Evolutionary conservation across 2,329 filamentous ascomycete genomes (phyloP).

Genomic region (Scolecobasidium constrictum): DNA sequence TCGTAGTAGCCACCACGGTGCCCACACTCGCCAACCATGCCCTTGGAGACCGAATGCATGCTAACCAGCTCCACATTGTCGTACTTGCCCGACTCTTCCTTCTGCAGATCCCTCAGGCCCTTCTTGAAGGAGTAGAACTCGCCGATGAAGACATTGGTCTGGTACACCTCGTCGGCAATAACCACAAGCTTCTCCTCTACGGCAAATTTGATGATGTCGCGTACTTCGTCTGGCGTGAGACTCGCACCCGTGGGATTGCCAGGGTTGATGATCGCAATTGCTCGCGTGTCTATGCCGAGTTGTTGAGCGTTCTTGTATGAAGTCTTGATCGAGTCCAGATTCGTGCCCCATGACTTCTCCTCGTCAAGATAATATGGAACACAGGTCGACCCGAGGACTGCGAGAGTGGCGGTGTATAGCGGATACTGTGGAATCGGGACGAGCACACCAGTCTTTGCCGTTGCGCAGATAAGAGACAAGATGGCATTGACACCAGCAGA

Average conservation of each 20-base stretch:
- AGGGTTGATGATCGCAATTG: slow-evolving; percentile 95
- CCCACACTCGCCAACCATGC: slow-evolving; percentile 97
- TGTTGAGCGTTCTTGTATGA: slow-evolving; percentile 64
- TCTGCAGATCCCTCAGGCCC: slow-evolving; percentile 69
- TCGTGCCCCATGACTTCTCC: slow-evolving; percentile 74
- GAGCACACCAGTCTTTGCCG: slow-evolving; percentile 68
- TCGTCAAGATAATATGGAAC: slow-evolving; percentile 95
- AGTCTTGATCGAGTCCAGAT: slow-evolving; percentile 63
- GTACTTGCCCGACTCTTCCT: slow-evolving; percentile 57
- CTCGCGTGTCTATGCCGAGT: slow-evolving; percentile 76
- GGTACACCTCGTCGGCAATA: slow-evolving; percentile 96
- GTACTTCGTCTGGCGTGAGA: slow-evolving; percentile 67
- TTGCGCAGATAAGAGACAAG: slow-evolving; percentile 76
- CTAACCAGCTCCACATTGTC: slow-evolving; percentile 82
- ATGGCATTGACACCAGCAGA: slow-evolving; percentile 93
- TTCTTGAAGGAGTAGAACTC: slow-evolving; percentile 95
- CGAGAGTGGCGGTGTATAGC: slow-evolving; percentile 86
- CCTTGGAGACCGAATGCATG: slow-evolving; percentile 90
- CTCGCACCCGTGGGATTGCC: slow-evolving; percentile 94
- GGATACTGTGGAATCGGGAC: slow-evolving; percentile 97
- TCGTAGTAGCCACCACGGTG: slow-evolving; percentile 98
- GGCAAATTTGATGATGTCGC: slow-evolving; percentile 76
- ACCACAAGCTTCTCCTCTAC: slow-evolving; percentile 76
- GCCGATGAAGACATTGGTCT: slow-evolving; percentile 94
- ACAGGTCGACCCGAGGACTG: slow-evolving; percentile 71